A percentile compares a stretch with the other conserved stretches of the same genome.
Conservation (phyloP, 352 stramenopile genomes). For the Pelagophyceae sp. region DNA sequence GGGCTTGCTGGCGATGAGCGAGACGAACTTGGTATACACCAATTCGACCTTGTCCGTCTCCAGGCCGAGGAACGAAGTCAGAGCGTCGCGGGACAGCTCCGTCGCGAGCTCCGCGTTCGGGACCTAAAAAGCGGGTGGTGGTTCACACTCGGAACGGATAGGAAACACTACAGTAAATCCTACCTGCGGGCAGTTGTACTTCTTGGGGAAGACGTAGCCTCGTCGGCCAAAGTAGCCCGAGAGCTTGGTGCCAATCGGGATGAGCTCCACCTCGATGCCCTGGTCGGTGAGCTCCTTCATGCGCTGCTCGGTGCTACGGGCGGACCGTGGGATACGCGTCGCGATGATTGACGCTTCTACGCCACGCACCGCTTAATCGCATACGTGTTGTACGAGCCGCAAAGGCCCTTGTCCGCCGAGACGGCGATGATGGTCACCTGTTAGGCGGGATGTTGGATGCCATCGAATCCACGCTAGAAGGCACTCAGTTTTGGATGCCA, state of each 20-base stretch:
- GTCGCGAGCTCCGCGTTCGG: slow-evolving; percentile 57
- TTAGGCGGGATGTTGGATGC: too few relatives aligned
- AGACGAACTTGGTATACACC: slow-evolving; percentile 73
- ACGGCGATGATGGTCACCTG: slow-evolving; percentile 61
- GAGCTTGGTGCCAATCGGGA: slow-evolving; percentile 69
- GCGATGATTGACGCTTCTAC: too few relatives aligned
- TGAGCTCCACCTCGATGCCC: slow-evolving; percentile 59
- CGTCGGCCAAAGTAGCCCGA: slow-evolving; percentile 57
- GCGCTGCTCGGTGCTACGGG: slow-evolving; percentile 52
- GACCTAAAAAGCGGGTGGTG: too few relatives aligned
- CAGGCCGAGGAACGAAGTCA: slow-evolving; percentile 58
- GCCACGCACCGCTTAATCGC: slow-evolving; percentile 78
- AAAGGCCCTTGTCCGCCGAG: slow-evolving; percentile 65
- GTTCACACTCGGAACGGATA: too few relatives aligned
- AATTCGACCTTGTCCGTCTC: slow-evolving; percentile 70
- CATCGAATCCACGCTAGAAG: too few relatives aligned
- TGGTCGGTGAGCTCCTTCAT: slow-evolving; percentile 53
- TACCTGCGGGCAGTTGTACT: slow-evolving; percentile 57
- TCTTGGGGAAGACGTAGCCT: slow-evolving; percentile 51
- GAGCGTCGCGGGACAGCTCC: slow-evolving; percentile 60
- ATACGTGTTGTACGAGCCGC: slow-evolving; percentile 71
- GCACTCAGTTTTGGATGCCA: too few relatives aligned
- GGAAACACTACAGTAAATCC: too few relatives aligned
- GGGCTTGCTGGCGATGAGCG: slow-evolving; percentile 60
- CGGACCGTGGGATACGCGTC: too few relatives aligned